A percentile compares a stretch with the other conserved stretches of the same genome.
Conservation (phyloP, 176 grass and related monocot species). For the Tuctoria greenei region DNA sequence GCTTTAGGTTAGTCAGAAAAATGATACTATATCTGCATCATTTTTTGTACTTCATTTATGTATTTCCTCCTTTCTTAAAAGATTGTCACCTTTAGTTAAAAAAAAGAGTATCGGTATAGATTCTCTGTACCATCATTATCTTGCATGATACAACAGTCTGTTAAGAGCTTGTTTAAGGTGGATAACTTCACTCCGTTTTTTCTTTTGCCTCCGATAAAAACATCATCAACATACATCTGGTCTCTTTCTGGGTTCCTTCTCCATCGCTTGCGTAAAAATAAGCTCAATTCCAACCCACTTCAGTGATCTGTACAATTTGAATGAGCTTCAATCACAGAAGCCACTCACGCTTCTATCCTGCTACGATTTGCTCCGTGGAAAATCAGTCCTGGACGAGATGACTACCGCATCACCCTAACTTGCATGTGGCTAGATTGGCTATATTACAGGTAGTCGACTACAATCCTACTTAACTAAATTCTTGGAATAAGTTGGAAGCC, state of each 20-base stretch:
- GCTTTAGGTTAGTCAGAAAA: conserved; percentile 25
- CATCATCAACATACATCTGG: no score
- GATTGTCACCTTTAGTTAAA: no score
- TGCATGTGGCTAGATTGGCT: not conserved
- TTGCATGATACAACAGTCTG: not conserved
- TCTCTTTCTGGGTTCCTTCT: no score
- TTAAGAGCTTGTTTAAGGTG: not conserved
- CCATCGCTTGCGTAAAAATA: no score
- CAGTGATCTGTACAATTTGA: not conserved
- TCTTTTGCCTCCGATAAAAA: no score
- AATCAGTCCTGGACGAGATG: not conserved
- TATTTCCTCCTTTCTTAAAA: no score
- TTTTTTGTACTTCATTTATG: not conserved
- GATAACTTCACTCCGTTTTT: not conserved
- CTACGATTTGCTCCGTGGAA: not conserved
- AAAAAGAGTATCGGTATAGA: conserved; percentile 1
- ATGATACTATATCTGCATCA: not conserved
- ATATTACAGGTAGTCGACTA: not conserved
- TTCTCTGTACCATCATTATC: not conserved
- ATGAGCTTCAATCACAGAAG: not conserved
- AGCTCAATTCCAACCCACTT: no score
- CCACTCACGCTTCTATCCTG: not conserved
- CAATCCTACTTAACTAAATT: conserved; percentile 52
- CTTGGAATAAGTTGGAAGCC: conserved; percentile 44
- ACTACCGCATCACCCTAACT: not conserved